phyloP scores from a whole-genome alignment of 2,329 filamentous ascomycete genomes.

The Neonectria faginata region DNA sequence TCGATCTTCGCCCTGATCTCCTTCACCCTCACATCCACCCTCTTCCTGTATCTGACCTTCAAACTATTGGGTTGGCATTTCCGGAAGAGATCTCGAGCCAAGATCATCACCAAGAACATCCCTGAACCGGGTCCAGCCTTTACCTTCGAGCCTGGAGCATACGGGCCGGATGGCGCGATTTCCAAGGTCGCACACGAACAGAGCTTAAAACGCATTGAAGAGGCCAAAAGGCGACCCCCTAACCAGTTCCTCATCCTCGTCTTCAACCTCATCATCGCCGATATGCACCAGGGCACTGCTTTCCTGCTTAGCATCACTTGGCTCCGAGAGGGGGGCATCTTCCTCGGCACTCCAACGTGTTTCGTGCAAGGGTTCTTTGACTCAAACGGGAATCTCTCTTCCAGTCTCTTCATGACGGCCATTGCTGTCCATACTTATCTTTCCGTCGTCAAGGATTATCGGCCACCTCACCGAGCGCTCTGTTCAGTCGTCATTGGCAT shows the following conservation, averaged over 20 bases:
- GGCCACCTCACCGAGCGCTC: constrained; percentile 63
- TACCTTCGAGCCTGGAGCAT: constrained; percentile 38
- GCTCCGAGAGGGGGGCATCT: constrained; percentile 64
- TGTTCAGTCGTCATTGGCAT: constrained; percentile 58
- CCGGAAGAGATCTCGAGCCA: constrained; percentile 23
- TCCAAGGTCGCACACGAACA: constrained; percentile 24
- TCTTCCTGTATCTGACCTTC: constrained; percentile 47
- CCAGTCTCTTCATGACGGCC: constrained; percentile 72
- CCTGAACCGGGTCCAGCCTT: constrained; percentile 42
- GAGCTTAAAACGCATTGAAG: constrained; percentile 20
- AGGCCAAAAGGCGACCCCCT: constrained; percentile 43
- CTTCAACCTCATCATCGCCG: constrained; percentile 75
- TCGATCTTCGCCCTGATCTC: constrained; percentile 47
- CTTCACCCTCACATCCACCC: constrained; percentile 42
- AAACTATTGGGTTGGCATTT: constrained; percentile 46
- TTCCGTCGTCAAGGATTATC: constrained; percentile 67
- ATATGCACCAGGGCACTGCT: constrained; percentile 72
- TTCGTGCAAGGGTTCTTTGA: constrained; percentile 75
- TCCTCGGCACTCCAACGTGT: constrained; percentile 66
- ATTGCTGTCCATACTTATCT: constrained; percentile 76
- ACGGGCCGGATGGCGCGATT: constrained; percentile 23
- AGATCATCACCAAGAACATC: constrained; percentile 30
- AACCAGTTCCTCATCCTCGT: constrained; percentile 79
- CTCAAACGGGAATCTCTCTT: constrained; percentile 73
- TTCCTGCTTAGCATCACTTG: constrained; percentile 73